Evolutionary conservation across 345 rosid species (phyloP).

Genomic region (Hevea brasiliensis): DNA sequence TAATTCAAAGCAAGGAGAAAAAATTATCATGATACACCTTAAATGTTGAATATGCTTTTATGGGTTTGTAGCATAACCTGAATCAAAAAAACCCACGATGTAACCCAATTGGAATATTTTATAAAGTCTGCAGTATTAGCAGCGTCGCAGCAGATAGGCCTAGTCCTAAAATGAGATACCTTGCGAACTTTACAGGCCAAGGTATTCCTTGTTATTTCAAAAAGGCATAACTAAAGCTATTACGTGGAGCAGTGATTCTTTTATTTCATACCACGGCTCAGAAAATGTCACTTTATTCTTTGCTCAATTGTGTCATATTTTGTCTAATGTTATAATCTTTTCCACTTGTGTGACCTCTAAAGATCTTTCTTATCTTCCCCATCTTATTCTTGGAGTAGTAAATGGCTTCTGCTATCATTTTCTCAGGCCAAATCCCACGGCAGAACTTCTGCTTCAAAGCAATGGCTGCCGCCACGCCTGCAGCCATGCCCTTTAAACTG

Average conservation of each 20-base stretch:
- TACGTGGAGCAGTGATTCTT: constrained; percentile 23
- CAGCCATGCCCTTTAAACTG: constrained; percentile 11
- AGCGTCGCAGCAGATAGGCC: too few species aligned
- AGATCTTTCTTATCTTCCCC: background rate
- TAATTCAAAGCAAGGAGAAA: too few species aligned
- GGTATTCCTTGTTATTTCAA: background rate
- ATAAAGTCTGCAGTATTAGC: too few species aligned
- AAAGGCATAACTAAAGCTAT: too few species aligned
- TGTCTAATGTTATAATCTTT: background rate
- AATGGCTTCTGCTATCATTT: constrained; percentile 34
- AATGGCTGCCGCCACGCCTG: background rate
- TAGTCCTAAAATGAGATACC: background rate
- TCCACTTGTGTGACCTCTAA: background rate
- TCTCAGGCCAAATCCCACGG: constrained; percentile 26
- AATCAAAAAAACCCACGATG: too few species aligned
- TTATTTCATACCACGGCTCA: constrained; percentile 23
- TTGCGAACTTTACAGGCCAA: constrained; percentile 4
- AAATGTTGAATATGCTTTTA: too few species aligned
- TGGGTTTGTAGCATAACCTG: too few species aligned
- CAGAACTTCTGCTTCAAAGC: constrained; percentile 17
- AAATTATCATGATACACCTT: too few species aligned
- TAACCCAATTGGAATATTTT: too few species aligned
- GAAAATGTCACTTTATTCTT: constrained; percentile 34
- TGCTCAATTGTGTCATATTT: constrained; percentile 17
- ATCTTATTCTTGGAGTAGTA: background rate